Base-by-base conservation (phyloP, 2,329 filamentous ascomycete genomes). In the Monosporascus sp. region DNA sequence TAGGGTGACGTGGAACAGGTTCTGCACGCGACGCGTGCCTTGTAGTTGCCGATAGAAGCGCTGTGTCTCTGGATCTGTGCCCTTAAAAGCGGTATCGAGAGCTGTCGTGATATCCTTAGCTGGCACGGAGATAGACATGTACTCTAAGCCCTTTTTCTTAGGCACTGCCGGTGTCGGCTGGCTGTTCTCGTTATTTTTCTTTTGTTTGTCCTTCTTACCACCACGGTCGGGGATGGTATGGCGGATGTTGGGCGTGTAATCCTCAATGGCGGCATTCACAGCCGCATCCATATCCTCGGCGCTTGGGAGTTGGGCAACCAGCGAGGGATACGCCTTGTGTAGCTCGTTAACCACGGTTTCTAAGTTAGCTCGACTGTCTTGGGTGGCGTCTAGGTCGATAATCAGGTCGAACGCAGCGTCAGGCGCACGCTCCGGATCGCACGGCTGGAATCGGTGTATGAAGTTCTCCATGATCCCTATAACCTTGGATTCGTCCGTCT, bases 381-480 rank as follows among this genome's bases (percentile, higher is more conserved):
- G 79, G 3, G 83, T 76, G 7, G 91, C 87, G 62, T 97, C 87
- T 1, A 99, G 81, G 60, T 96, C 81, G 64, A 99, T 95, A 44
- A 96, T 77, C 3, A 84, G 74, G 65, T 97, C 90, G 63, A 99
- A 99, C 7, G 80, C 79, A 58, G 86, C 78, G 65, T 99, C 94
- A 1, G 94, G 92, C n/a, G 74, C 70, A 7, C 73, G 73, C 18
- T 84, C 78, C 1, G 79, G 74, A 59, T 92, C 81, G 54, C 91
- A 78, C 20, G 87, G 82, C 72, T 99, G 88, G 67, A 96, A 97
- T 37, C 94, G 85, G 14, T 82, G 71, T 60, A 99, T 78, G 72
- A 99, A 99, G 3, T 91, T 90, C 62, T 97, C 89, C 94, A 99
- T 97, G 62, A 99, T 96, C 5, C 84, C 82, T 47, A 94, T 77